Percentiles rank a stretch among this genome's conserved stretches.
phyloP scores from a whole-genome alignment of 345 rosid species.

The Sonneratia caseolaris region DNA sequence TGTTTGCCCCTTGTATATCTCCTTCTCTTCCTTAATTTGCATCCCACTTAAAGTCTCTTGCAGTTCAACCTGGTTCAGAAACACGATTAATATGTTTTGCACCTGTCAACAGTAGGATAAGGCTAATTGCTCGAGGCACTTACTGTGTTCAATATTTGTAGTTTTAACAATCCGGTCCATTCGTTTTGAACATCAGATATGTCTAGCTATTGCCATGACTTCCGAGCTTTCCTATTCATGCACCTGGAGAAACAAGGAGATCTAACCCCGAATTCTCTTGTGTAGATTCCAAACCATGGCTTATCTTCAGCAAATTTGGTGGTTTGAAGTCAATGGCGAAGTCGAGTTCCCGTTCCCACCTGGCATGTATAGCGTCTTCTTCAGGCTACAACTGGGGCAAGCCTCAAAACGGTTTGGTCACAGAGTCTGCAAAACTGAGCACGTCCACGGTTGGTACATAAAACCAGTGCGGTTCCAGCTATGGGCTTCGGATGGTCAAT shows the following conservation, averaged over 20 bases:
- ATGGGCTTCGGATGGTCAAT: slow-evolving; percentile 79
- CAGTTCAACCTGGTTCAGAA: not conserved
- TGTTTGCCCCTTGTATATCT: not conserved
- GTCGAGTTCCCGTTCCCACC: slow-evolving; percentile 84
- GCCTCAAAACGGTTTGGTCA: slow-evolving; percentile 59
- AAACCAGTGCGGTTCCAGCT: slow-evolving; percentile 87
- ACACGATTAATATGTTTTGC: not conserved
- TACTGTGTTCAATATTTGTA: not conserved
- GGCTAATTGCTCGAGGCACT: not conserved
- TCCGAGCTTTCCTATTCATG: not conserved
- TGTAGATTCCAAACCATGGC: slow-evolving; percentile 67
- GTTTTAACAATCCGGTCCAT: not conserved
- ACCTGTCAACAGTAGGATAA: not conserved
- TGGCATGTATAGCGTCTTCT: slow-evolving; percentile 72
- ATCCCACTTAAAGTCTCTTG: not conserved
- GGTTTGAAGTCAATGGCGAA: slow-evolving; percentile 87
- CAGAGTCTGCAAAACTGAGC: slow-evolving; percentile 53
- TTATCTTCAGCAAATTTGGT: slow-evolving; percentile 93
- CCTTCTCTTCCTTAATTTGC: not conserved
- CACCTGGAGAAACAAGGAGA: not conserved
- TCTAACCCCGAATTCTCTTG: slow-evolving; percentile 1
- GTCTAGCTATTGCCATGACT: not conserved
- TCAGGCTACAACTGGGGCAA: slow-evolving; percentile 76
- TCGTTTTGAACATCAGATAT: not conserved
- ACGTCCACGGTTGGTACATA: slow-evolving; percentile 85